These are phyloP conservation scores for Pythium scleroteichum DNA, from an alignment of 352 stramenopile species.

Conservation along the genomic window DNA sequence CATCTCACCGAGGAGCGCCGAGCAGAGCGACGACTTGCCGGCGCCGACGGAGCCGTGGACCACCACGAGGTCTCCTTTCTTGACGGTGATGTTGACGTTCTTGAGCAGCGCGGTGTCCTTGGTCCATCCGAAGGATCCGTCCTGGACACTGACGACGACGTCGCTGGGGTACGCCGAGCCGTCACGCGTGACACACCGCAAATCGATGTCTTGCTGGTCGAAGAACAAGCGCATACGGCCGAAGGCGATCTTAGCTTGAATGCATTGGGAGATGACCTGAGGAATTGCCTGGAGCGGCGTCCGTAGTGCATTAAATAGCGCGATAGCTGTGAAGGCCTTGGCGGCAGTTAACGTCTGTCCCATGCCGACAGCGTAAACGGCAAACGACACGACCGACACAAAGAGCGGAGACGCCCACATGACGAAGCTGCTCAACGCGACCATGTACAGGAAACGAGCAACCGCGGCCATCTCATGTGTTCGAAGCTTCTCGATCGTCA, in stretches of 20 bases:
- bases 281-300: conserved; percentile 26
- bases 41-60: conserved; percentile 48
- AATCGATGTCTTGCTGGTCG: background rate
- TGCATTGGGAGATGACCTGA: conserved; percentile 17
- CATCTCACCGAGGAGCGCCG: conserved; percentile 84
- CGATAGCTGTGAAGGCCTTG: conserved; percentile 27
- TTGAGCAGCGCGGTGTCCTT: conserved; percentile 30
- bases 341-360: conserved; percentile 20
- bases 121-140: conserved; percentile 39
- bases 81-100: conserved; percentile 42
- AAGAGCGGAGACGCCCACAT: conserved; percentile 29
- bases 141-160: conserved; percentile 30
- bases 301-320: conserved; percentile 28
- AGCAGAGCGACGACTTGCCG: conserved; percentile 61
- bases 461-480: conserved; percentile 10
- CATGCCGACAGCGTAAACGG: conserved; percentile 22
- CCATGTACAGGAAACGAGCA: conserved; percentile 19
- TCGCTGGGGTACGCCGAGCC: conserved; percentile 12
- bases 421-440: conserved; percentile 24
- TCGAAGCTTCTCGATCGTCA: conserved; percentile 41
- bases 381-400: conserved; percentile 27
- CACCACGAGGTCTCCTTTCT: conserved; percentile 52
- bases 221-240: conserved; percentile 33
- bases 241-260: conserved; percentile 27
- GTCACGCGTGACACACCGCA: conserved; percentile 28